Percentiles rank a stretch among this genome's conserved stretches.
These are phyloP conservation scores for Pichia cactophila DNA, from an alignment of 1,139 yeast genomes.

Conservation along the genomic window DNA sequence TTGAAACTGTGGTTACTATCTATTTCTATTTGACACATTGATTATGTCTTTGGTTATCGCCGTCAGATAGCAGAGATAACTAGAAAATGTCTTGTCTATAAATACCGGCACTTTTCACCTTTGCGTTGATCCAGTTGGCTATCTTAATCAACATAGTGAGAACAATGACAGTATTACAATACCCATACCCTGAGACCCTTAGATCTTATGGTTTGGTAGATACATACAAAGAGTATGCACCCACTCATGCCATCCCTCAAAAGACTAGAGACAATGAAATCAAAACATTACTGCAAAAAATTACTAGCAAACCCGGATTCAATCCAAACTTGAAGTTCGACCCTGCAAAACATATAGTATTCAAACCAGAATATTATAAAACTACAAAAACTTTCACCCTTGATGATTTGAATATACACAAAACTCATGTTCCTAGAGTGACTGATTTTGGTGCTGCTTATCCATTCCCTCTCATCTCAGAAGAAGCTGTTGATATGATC, in stretches of 20 bases:
- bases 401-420: slow-evolving; percentile 26
- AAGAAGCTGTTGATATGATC: slow-evolving; percentile 32
- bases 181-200: not conserved
- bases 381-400: slow-evolving; percentile 39
- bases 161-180: not conserved
- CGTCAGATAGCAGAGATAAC: not conserved
- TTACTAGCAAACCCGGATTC: slow-evolving; percentile 8
- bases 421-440: slow-evolving; percentile 28
- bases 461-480: slow-evolving; percentile 31
- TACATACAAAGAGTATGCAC: slow-evolving; percentile 21
- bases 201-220: slow-evolving; percentile 19
- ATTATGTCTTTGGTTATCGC: not conserved
- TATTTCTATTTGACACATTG: not conserved
- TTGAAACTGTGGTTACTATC: not conserved
- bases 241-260: slow-evolving; percentile 24
- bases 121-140: not conserved
- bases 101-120: no score
- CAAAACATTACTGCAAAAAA: not conserved
- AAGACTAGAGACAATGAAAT: slow-evolving; percentile 16
- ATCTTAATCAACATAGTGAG: not conserved
- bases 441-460: slow-evolving; percentile 29
- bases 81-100: not conserved
- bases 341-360: slow-evolving; percentile 38
- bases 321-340: slow-evolving; percentile 30
- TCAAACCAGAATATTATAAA: slow-evolving; percentile 30